Conservation (phyloP, 805 yeast species). For the Cyberlindnera petersonii region DNA sequence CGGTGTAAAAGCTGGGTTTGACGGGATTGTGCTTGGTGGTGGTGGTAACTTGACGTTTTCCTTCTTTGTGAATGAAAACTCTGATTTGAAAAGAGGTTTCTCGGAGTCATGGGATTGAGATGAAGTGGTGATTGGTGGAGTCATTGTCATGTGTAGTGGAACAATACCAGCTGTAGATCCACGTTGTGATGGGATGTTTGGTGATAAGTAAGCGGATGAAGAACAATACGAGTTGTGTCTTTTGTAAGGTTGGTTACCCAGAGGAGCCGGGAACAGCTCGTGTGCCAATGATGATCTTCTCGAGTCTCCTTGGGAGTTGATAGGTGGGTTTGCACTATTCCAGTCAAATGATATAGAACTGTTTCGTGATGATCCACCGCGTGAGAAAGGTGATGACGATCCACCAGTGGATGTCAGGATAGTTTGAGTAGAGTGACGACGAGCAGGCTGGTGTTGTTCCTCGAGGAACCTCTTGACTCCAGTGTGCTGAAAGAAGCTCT, state of each 20-base stretch:
- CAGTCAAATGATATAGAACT: slow-evolving; percentile 37
- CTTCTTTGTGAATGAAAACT: slow-evolving; percentile 14
- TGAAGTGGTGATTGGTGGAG: slow-evolving; percentile 16
- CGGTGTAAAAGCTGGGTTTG: slow-evolving; percentile 12
- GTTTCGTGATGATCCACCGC: slow-evolving; percentile 37
- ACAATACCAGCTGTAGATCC: slow-evolving; percentile 21
- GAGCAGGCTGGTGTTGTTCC: slow-evolving; percentile 25
- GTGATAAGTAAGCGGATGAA: slow-evolving; percentile 19
- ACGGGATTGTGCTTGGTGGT: slow-evolving; percentile 18
- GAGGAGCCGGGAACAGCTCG: slow-evolving; percentile 38
- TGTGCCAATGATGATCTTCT: slow-evolving; percentile 42
- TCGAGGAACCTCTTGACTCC: slow-evolving; percentile 29
- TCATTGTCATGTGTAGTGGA: slow-evolving; percentile 21
- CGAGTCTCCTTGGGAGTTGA: slow-evolving; percentile 23
- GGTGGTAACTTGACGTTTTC: slow-evolving; percentile 18
- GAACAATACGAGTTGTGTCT: slow-evolving; percentile 23
- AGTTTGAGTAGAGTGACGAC: slow-evolving; percentile 29
- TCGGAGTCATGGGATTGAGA: slow-evolving; percentile 12
- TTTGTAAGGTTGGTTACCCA: slow-evolving; percentile 9
- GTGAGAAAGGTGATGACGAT: slow-evolving; percentile 32
- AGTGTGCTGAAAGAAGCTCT: slow-evolving; percentile 24
- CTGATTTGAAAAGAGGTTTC: slow-evolving; percentile 16
- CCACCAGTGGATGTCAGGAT: slow-evolving; percentile 23
- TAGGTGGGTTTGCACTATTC: slow-evolving; percentile 23
- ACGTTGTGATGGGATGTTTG: slow-evolving; percentile 24